Evolutionary conservation across 257 asterid genomes (phyloP), one percentile per base, ranked within the genome.

Genomic region (Solanum medicagineum): DNA sequence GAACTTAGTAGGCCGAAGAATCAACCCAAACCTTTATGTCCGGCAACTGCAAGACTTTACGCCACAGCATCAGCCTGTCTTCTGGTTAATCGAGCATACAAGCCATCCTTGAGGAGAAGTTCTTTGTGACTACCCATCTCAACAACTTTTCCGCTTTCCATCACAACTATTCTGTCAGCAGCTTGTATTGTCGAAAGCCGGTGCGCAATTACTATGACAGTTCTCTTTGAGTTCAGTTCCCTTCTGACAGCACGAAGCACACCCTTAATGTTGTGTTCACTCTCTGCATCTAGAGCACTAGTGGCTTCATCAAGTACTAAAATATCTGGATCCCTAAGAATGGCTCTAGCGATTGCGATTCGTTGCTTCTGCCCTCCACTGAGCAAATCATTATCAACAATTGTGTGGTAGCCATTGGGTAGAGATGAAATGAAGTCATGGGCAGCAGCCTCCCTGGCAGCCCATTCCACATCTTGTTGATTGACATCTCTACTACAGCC

Each of bases 331-430:
- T 97, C 96, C 85, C 98, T 92, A 81, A 97, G 94, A 60, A 97
- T 88, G 63, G 99, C 99, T 85, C 98, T 88, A 63, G 98, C 98
- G 63, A 97, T 97, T 73, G 99, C 98, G 17, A 97, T 97, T 59
- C 99, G 91, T 86, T 97, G 99, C 90, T 95, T 97, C 86, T 97
- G 99, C 55, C 99, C 99, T 53, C 99, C 98, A 89, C 99, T 97
- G 55, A 95, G 97, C 97, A 97, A 89, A 90, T 95, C 98, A 90
- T 97, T 97, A 84, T 94, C 98, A 47, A 94, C 98, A 56, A 97
- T 89, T 70, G 99, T 97, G 86, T 93, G 92, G 91, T 94, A 97
- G 86, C 98, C 97, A 74, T 91, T 83, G 71, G 99, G 99, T 81
- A 95, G 90, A 66, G 97, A 85, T 32, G 85, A 89, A 86, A 97